Evolutionary conservation across 106 monocot species (phyloP).

Genomic region (Iris macrosiphon): DNA sequence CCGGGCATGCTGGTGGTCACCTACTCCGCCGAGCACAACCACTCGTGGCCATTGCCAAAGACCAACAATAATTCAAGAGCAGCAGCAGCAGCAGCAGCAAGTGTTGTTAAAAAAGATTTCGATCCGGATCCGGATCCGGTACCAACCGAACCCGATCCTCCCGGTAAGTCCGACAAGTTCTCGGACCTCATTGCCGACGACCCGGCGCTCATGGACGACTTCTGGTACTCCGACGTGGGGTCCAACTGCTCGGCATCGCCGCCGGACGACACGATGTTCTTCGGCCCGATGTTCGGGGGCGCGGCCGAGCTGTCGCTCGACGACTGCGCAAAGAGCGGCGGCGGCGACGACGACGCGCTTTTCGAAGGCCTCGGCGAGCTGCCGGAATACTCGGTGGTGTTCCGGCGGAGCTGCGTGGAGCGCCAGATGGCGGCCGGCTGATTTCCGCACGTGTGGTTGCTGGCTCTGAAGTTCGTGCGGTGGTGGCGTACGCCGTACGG

Average conservation of each 20-base stretch:
- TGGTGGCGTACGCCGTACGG: background rate
- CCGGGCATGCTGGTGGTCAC: slow-evolving; percentile 53
- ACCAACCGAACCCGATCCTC: background rate
- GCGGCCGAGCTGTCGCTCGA: slow-evolving; percentile 10
- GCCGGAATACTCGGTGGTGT: slow-evolving; percentile 62
- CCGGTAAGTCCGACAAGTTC: background rate
- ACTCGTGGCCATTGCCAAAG: slow-evolving; percentile 36
- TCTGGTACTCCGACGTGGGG: slow-evolving; percentile 35
- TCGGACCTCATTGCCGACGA: slow-evolving; percentile 21
- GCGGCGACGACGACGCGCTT: slow-evolving; percentile 38
- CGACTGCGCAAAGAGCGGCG: slow-evolving; percentile 5
- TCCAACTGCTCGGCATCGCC: slow-evolving; percentile 18
- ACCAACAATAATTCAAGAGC: slow-evolving; percentile 11
- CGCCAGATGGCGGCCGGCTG: slow-evolving; percentile 2
- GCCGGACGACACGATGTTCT: slow-evolving; percentile 6
- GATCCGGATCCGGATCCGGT: slow-evolving; percentile 3
- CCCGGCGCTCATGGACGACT: slow-evolving; percentile 7
- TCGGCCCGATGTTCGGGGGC: slow-evolving; percentile 6
- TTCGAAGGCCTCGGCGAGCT: slow-evolving; percentile 74
- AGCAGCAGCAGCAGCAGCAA: background rate
- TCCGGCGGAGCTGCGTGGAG: slow-evolving; percentile 29
- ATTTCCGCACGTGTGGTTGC: too few relatives aligned
- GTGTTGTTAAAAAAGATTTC: background rate
- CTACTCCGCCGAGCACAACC: slow-evolving; percentile 71
- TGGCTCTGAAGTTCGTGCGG: too few relatives aligned